Evolutionary conservation across 176 grass and related monocot species (phyloP), one percentile per base, ranked within the genome.

Genomic region (Dactylis glomerata): DNA sequence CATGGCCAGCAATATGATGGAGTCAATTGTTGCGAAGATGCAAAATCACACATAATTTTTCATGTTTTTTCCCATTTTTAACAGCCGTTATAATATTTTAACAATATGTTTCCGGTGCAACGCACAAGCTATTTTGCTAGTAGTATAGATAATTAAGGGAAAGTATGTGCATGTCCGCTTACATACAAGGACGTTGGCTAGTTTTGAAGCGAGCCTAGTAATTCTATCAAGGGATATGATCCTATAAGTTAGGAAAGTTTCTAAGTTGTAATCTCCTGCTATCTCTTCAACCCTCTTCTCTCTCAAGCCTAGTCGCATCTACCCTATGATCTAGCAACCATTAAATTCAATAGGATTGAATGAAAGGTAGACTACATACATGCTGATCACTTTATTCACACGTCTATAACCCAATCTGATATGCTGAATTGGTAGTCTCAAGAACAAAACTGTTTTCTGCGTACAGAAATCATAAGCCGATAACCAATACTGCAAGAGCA

Each of bases 401-500:
- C 1, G 12, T 83, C 75, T 57, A 88, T 73, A 9, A 62, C 30
- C 20, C 33, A 83, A 76, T 23, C 30, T 47, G 20, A 22, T 51
- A 83, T 74, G 47, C 73, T 54, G 30, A 23, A 54, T 52, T 78
- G 5, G 47, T 82, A 32, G 30, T 67, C 49, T 30, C 15, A 83
- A 73, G 7, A 75, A 75, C 14, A 16, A 3, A 84, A 68, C 1
- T 28, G 15, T 13, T 84, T 56, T 22, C 36, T 11, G 19, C 34
- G 54, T 78, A 68, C 52, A 55, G 19, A 10, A 34, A 78, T 24
- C 34, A 5, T 46, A 45, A n/a, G 31, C 16, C 1, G 52, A 61
- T 23, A 78, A 50, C 28, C 24, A 90, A 83, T 44, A 90, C 46
- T 74, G 57, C 16, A 76, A 74, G 13, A 82, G 22, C 41, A 28